phyloP scores from a whole-genome alignment of 1,284 basidiomycete genomes.

The Cryptococcus sp. region DNA sequence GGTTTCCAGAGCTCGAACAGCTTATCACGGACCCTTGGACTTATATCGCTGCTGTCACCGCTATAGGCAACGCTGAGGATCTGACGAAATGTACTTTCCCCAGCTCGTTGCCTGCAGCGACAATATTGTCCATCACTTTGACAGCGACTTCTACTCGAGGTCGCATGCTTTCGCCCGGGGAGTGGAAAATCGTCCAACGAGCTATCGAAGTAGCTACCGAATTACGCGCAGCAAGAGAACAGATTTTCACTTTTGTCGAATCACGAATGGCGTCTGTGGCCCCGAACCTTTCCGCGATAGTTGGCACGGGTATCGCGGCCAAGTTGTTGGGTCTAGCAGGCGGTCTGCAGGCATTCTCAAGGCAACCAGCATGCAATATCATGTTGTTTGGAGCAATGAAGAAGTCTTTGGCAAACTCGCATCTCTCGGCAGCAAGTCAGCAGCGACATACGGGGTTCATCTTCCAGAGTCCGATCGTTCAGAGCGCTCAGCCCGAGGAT shows the following conservation, averaged over 20 bases:
- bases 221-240: conserved; percentile 83
- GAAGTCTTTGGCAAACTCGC: conserved; percentile 81
- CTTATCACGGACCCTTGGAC: conserved; percentile 88
- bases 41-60: conserved; percentile 88
- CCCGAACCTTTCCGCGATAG: conserved; percentile 95
- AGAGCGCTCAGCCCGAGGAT: conserved; percentile 85
- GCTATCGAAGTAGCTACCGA: conserved; percentile 86
- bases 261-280: conserved; percentile 97
- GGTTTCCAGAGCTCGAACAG: conserved; percentile 96
- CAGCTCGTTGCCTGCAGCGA: conserved; percentile 81
- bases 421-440: conserved; percentile 63
- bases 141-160: conserved; percentile 91
- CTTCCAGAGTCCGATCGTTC: conserved; percentile 86
- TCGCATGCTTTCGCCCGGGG: conserved; percentile 65
- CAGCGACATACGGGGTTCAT: conserved; percentile 95
- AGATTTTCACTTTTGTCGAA: conserved; percentile 99
- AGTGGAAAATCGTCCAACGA: conserved; percentile 78
- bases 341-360: conserved; percentile 83
- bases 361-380: conserved; percentile 95
- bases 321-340: conserved; percentile 97
- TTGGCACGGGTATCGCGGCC: conserved; percentile 96
- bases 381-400: conserved; percentile 92
- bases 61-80: conserved; percentile 82
- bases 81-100: conserved; percentile 78
- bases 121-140: conserved; percentile 94